Evolutionary conservation across 1,139 yeast genomes (phyloP).

Genomic region (Nadsonia commutata): DNA sequence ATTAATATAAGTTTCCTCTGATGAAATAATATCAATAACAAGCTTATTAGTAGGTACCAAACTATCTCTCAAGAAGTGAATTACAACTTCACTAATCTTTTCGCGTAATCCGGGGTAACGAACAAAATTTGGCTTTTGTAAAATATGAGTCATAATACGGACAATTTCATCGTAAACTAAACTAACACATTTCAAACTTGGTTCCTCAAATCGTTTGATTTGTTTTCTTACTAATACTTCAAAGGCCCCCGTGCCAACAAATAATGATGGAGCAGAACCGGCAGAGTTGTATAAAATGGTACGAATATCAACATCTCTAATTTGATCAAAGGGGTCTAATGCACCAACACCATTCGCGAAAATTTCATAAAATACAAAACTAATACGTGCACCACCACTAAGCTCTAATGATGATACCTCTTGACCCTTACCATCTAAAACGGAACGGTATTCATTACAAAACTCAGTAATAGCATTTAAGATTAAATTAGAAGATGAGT

Average conservation of each 20-base stretch:
- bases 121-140: conserved; percentile 65
- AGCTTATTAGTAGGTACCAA: conserved; percentile 75
- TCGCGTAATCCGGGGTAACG: conserved; percentile 88
- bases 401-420: conserved; percentile 73
- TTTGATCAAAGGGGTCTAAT: conserved; percentile 92
- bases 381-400: conserved; percentile 92
- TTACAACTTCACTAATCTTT: conserved; percentile 64
- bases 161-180: conserved; percentile 90
- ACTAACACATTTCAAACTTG: conserved; percentile 75
- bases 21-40: conserved; percentile 62
- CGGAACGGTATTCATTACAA: conserved; percentile 81
- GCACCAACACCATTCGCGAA: conserved; percentile 87
- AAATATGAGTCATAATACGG: conserved; percentile 73
- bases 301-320: conserved; percentile 90
- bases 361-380: conserved; percentile 94
- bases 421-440: conserved; percentile 84
- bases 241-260: conserved; percentile 95
- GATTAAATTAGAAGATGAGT: conserved; percentile 80
- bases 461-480: conserved; percentile 85
- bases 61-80: conserved; percentile 67
- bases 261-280: conserved; percentile 93
- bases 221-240: conserved; percentile 95
- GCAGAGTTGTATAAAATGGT: conserved; percentile 85
- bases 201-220: conserved; percentile 88
- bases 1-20: conserved; percentile 89